phyloP scores from a whole-genome alignment of 2,329 filamentous ascomycete genomes.

The Monosporascus sp. region DNA sequence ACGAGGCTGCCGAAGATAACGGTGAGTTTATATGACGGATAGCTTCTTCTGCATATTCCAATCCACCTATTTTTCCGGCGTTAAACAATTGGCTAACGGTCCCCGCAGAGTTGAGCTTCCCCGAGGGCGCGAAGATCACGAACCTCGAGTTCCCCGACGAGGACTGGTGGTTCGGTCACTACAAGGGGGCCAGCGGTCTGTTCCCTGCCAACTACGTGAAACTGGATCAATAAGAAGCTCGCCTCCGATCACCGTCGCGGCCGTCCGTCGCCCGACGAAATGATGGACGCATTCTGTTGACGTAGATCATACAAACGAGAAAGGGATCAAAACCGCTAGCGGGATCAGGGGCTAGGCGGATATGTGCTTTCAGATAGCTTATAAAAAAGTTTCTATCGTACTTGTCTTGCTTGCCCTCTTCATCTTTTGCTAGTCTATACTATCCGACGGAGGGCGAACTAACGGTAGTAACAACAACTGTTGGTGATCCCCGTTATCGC shows the following conservation, averaged over 20 bases:
- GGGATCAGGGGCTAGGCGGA: no score
- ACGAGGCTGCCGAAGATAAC: constrained; percentile 95
- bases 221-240: constrained; percentile 34
- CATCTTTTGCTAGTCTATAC: no score
- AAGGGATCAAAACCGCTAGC: no score
- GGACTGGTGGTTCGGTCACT: constrained; percentile 96
- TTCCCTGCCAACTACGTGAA: constrained; percentile 75
- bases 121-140: constrained; percentile 77
- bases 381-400: no score
- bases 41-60: background rate
- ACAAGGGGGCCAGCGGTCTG: constrained; percentile 70
- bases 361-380: no score
- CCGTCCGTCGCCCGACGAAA: no score
- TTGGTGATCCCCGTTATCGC: no score
- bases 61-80: background rate
- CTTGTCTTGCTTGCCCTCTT: no score
- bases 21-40: constrained; percentile 36
- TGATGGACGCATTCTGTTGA: no score
- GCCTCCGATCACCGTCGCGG: background rate
- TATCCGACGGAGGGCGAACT: no score
- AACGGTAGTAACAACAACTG: no score
- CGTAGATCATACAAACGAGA: no score
- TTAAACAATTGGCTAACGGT: constrained; percentile 29
- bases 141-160: constrained; percentile 93
- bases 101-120: constrained; percentile 67